These are phyloP conservation scores for Yamagishiella unicocca DNA, from an alignment of 139 green algal species.

Conservation along the genomic window DNA sequence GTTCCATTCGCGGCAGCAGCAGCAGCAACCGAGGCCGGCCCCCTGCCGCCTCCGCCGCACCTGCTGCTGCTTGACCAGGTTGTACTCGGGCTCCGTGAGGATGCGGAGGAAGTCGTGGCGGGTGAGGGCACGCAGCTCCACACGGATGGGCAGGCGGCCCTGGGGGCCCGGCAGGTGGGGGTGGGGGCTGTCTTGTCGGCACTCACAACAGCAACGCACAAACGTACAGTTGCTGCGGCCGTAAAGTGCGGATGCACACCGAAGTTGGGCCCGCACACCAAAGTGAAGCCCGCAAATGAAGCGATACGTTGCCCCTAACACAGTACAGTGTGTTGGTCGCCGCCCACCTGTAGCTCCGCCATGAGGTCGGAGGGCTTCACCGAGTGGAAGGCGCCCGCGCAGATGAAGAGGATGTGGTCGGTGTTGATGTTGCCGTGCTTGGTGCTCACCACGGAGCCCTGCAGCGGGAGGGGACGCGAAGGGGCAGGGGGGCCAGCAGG, in stretches of 20 bases:
- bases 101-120: conserved; percentile 85
- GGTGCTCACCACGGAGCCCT: conserved; percentile 75
- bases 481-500: too few species aligned
- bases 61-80: conserved; percentile 96
- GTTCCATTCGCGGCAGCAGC: too few species aligned
- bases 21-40: too few species aligned
- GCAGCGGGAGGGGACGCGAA: too few species aligned
- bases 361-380: conserved; percentile 87
- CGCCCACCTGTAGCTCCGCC: conserved; percentile 68
- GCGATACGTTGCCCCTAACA: too few species aligned
- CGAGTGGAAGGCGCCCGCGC: conserved; percentile 93
- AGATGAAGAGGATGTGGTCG: conserved; percentile 98
- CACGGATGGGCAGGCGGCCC: conserved; percentile 94
- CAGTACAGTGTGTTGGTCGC: too few species aligned
- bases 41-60: conserved; percentile 64
- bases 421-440: conserved; percentile 97
- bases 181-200: not conserved
- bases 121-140: conserved; percentile 90
- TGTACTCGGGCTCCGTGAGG: conserved; percentile 88
- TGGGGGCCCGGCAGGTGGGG: conserved; percentile 67
- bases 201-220: too few species aligned
- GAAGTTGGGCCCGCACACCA: too few species aligned
- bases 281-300: too few species aligned
- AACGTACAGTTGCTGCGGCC: too few species aligned
- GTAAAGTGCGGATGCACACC: too few species aligned